Conservation (phyloP, 176 grass and related monocot genomes). For the Oryza coarctata region DNA sequence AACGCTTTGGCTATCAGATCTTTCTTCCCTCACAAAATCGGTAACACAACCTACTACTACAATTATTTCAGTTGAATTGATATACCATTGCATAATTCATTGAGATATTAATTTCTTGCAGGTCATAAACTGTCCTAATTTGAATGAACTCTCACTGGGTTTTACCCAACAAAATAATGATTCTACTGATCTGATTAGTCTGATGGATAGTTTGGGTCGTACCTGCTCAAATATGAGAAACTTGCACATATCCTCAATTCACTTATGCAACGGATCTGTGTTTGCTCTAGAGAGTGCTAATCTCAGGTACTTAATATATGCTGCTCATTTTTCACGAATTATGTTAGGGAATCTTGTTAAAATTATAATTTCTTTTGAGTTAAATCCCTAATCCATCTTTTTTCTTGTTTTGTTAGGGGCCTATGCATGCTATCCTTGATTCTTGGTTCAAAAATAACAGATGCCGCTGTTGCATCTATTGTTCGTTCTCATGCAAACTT, state of each 20-base stretch:
- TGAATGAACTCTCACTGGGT: slow-evolving; percentile 67
- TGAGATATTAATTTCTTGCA: slow-evolving; percentile 34
- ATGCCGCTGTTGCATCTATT: slow-evolving; percentile 86
- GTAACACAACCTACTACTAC: slow-evolving; percentile 30
- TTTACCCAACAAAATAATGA: slow-evolving; percentile 71
- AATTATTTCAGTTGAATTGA: background rate
- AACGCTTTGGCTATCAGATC: slow-evolving; percentile 68
- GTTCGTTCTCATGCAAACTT: slow-evolving; percentile 62
- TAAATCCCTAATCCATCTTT: background rate
- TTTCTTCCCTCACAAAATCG: slow-evolving; percentile 65
- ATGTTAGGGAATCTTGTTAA: background rate
- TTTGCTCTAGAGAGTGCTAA: slow-evolving; percentile 74
- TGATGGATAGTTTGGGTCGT: slow-evolving; percentile 70
- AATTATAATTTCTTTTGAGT: background rate
- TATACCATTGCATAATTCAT: slow-evolving; percentile 24
- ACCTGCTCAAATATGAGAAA: slow-evolving; percentile 74
- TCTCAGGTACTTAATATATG: slow-evolving; percentile 54
- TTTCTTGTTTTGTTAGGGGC: slow-evolving; percentile 42
- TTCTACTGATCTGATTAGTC: slow-evolving; percentile 63
- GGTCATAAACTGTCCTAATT: slow-evolving; percentile 85
- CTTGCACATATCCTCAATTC: slow-evolving; percentile 65
- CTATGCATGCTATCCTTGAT: slow-evolving; percentile 68
- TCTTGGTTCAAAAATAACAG: slow-evolving; percentile 81
- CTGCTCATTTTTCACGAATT: background rate
- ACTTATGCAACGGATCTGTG: slow-evolving; percentile 73